Conservation (phyloP, 2,329 filamentous ascomycete genomes). For the Apiospora arundinis region DNA sequence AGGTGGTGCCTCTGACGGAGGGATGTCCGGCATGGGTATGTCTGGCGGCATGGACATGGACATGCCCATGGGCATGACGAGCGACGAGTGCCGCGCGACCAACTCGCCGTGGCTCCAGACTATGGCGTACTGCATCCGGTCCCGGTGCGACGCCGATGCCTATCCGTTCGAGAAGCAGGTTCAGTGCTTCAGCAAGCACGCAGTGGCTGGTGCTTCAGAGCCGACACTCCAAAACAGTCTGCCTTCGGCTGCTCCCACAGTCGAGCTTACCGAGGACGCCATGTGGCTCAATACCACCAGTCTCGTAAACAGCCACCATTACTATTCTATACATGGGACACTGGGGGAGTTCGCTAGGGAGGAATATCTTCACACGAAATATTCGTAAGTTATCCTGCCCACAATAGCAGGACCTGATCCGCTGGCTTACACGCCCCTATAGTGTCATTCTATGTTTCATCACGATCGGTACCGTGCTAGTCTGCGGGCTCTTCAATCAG, state of each 20-base stretch:
- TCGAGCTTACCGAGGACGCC: constrained; percentile 32
- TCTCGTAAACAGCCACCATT: constrained; percentile 37
- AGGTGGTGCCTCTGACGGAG: neutral
- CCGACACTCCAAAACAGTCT: constrained; percentile 37
- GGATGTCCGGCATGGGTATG: constrained; percentile 30
- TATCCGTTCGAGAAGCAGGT: constrained; percentile 34
- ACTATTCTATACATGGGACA: constrained; percentile 35
- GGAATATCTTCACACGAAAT: constrained; percentile 39
- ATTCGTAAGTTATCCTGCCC: constrained; percentile 34
- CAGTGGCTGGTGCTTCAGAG: constrained; percentile 29
- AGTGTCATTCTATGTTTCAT: constrained; percentile 31
- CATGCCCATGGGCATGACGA: constrained; percentile 31
- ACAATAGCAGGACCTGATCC: neutral
- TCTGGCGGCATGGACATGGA: constrained; percentile 34
- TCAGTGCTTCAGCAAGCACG: constrained; percentile 36
- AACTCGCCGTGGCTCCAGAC: constrained; percentile 31
- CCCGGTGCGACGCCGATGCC: constrained; percentile 26
- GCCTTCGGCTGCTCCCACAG: constrained; percentile 29
- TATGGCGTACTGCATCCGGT: constrained; percentile 32
- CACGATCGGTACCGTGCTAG: constrained; percentile 30
- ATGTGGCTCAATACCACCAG: constrained; percentile 40
- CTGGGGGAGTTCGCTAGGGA: constrained; percentile 37
- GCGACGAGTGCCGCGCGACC: constrained; percentile 28
- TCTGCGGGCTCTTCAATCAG: constrained; percentile 30
- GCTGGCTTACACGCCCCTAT: neutral